Evolutionary conservation across 345 rosid species (phyloP).

Genomic region (Eucalyptus sideroxylon): DNA sequence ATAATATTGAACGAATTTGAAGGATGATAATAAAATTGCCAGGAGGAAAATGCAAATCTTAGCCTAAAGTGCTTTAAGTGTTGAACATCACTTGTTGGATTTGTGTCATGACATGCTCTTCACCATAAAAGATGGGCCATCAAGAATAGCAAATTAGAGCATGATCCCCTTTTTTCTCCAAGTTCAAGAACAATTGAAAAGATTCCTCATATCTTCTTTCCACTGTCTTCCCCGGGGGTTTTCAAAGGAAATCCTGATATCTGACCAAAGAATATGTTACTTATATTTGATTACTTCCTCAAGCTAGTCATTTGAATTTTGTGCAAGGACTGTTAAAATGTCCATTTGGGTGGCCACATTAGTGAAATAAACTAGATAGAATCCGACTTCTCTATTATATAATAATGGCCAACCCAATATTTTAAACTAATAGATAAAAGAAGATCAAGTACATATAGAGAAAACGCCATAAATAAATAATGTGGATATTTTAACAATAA

Average conservation of each 20-base stretch:
- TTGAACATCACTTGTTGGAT: background rate
- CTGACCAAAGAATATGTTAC: background rate
- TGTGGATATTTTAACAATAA: background rate
- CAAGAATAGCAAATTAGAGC: background rate
- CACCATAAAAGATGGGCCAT: background rate
- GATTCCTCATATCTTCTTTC: background rate
- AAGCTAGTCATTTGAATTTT: background rate
- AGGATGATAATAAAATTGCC: background rate
- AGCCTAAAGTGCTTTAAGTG: background rate
- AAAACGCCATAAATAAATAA: no score
- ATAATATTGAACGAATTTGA: background rate
- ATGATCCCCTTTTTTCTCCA: background rate
- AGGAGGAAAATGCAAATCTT: no score
- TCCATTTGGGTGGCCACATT: background rate
- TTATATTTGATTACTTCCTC: background rate
- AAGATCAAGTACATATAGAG: no score
- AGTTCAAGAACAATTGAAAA: background rate
- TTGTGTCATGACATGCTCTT: background rate
- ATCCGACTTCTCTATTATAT: no score
- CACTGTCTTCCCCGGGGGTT: background rate
- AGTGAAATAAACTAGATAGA: background rate
- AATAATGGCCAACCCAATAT: background rate
- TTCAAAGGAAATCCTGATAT: background rate
- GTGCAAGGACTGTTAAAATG: background rate
- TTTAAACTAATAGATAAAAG: no score